A percentile compares a stretch with the other conserved stretches of the same genome.
Evolutionary conservation across 2,329 filamentous ascomycete species (phyloP).

Genomic region (Cladosporium sp.): DNA sequence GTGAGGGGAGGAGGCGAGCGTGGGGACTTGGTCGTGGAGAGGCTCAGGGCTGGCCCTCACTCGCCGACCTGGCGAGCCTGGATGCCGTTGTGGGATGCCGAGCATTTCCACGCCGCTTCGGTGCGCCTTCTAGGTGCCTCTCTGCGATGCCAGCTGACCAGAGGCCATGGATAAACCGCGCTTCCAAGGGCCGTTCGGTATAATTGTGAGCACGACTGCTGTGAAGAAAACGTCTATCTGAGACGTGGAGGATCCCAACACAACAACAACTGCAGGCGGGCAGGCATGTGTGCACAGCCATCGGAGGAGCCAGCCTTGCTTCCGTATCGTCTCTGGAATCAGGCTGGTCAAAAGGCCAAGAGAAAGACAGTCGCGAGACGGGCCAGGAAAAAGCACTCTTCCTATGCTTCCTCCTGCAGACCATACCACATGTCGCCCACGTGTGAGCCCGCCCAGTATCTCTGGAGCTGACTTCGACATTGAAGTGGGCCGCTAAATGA

Average conservation of each 20-base stretch:
- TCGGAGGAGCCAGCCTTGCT: background rate
- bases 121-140: constrained; percentile 13
- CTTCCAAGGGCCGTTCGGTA: background rate
- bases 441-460: background rate
- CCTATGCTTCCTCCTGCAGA: background rate
- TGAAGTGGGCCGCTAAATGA: background rate
- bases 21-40: constrained; percentile 14
- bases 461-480: background rate
- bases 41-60: background rate
- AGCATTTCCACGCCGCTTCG: constrained; percentile 10
- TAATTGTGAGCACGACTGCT: constrained; percentile 2
- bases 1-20: background rate
- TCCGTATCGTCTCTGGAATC: background rate
- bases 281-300: background rate
- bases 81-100: constrained; percentile 11
- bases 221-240: background rate
- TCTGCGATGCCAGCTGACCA: constrained; percentile 6
- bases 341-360: background rate
- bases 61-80: background rate
- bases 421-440: constrained; percentile 4
- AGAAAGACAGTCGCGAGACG: background rate
- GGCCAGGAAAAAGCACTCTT: background rate
- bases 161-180: constrained; percentile 6
- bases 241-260: background rate
- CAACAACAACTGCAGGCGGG: background rate